Evolutionary conservation across 2,329 filamentous ascomycete genomes (phyloP).

Genomic region (Trichoderma brevicompactum): DNA sequence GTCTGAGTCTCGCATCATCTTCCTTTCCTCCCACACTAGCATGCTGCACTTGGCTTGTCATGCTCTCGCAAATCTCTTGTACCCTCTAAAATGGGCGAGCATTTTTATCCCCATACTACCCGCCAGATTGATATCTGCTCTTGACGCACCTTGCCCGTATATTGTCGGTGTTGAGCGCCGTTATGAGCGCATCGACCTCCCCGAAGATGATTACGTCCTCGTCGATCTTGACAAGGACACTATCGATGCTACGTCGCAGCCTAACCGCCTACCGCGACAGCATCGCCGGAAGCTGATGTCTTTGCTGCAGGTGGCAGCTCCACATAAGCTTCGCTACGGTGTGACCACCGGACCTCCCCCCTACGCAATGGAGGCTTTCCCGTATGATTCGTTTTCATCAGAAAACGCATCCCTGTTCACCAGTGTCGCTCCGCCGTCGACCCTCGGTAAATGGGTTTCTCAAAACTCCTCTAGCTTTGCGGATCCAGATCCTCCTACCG

Average conservation of each 20-base stretch:
- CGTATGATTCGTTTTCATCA: constrained; percentile 85
- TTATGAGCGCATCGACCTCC: constrained; percentile 83
- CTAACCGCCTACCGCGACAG: constrained; percentile 81
- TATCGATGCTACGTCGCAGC: constrained; percentile 80
- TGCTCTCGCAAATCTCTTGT: constrained; percentile 83
- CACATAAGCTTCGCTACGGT: constrained; percentile 84
- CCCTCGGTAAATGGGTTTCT: constrained; percentile 82
- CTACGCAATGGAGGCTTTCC: constrained; percentile 91
- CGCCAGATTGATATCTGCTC: constrained; percentile 81
- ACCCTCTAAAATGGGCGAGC: constrained; percentile 89
- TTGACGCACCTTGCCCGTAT: constrained; percentile 95
- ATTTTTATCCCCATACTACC: constrained; percentile 93
- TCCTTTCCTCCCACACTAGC: constrained; percentile 91
- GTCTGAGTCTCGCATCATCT: constrained; percentile 91
- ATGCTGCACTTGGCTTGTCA: constrained; percentile 95
- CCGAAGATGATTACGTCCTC: constrained; percentile 93
- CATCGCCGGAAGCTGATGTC: constrained; percentile 88
- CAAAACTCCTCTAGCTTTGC: constrained; percentile 90
- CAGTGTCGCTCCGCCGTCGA: constrained; percentile 69
- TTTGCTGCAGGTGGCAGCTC: constrained; percentile 85
- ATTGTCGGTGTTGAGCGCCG: constrained; percentile 94
- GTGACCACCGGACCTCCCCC: constrained; percentile 87
- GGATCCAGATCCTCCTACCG: constrained; percentile 59
- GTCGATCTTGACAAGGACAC: constrained; percentile 91
- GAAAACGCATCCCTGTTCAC: constrained; percentile 84